These are phyloP conservation scores for Emiliania huxleyi DNA, from an alignment of 78 protist species.

Conservation along the genomic window DNA sequence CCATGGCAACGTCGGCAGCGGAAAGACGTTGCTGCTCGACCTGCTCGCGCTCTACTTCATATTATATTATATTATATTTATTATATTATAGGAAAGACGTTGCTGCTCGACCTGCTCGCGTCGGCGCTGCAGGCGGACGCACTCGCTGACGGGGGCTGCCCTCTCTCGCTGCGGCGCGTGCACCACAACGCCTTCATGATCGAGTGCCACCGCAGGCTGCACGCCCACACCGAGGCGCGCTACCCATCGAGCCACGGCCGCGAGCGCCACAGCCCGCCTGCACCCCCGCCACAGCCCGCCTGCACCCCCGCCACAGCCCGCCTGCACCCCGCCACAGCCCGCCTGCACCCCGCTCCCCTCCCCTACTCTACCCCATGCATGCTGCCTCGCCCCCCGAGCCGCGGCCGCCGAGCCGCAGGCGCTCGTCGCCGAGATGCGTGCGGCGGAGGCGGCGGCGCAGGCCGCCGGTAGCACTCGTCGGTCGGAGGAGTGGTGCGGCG, in stretches of 20 bases:
- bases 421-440: too few relatives aligned
- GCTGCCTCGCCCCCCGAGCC: too few relatives aligned
- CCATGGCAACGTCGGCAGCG: conserved; percentile 88
- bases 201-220: neutral
- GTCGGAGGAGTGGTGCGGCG: too few relatives aligned
- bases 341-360: neutral
- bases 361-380: neutral
- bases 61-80: too few relatives aligned
- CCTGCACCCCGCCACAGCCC: neutral
- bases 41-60: conserved; percentile 56
- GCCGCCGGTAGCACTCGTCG: too few relatives aligned
- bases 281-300: neutral
- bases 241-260: neutral
- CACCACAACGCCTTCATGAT: neutral
- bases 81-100: neutral
- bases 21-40: conserved; percentile 91
- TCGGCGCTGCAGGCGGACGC: neutral
- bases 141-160: neutral
- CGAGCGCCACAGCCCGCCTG: neutral
- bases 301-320: neutral
- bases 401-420: too few relatives aligned
- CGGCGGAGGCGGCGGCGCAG: too few relatives aligned
- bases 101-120: neutral
- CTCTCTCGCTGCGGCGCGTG: neutral
- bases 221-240: neutral